Conservation (phyloP, 345 rosid species). For the Rhizophora apiculata region DNA sequence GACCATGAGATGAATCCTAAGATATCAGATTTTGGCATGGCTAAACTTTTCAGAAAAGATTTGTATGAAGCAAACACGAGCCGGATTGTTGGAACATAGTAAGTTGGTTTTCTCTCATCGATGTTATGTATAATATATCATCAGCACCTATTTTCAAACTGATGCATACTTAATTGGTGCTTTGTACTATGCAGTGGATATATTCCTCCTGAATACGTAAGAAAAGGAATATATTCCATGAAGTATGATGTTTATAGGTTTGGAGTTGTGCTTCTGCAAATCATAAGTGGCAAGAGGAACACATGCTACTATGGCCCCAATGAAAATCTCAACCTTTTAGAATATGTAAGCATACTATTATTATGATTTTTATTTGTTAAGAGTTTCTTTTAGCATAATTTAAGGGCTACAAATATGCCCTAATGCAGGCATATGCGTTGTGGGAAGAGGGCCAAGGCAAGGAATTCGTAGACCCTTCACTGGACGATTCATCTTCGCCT, state of each 20-base stretch:
- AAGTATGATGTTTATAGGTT: slow-evolving; percentile 52
- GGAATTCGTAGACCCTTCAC: slow-evolving; percentile 10
- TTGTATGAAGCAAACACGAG: slow-evolving; percentile 37
- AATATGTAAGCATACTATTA: slow-evolving; percentile 27
- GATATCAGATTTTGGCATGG: slow-evolving; percentile 49
- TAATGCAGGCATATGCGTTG: slow-evolving; percentile 9
- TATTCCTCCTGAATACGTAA: slow-evolving; percentile 50
- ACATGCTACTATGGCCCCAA: slow-evolving; percentile 24
- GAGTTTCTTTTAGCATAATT: neutral
- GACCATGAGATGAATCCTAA: slow-evolving; percentile 37
- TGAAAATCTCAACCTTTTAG: slow-evolving; percentile 33
- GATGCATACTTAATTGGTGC: neutral
- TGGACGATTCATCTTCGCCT: slow-evolving; percentile 18
- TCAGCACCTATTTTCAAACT: neutral
- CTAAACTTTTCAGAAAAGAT: slow-evolving; percentile 37
- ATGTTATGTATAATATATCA: neutral
- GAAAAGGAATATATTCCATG: slow-evolving; percentile 40
- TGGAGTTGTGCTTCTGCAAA: slow-evolving; percentile 50
- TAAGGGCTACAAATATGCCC: neutral
- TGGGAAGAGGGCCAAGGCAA: slow-evolving; percentile 10
- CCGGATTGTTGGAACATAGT: slow-evolving; percentile 43
- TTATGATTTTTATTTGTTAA: neutral
- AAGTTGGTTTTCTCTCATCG: slow-evolving; percentile 7
- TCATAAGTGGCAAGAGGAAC: slow-evolving; percentile 43
- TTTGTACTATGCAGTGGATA: slow-evolving; percentile 35